Percentiles rank a stretch among this genome's conserved stretches.
These are phyloP conservation scores for Microglena sp. DNA, from an alignment of 139 green algal genomes.

Conservation along the genomic window DNA sequence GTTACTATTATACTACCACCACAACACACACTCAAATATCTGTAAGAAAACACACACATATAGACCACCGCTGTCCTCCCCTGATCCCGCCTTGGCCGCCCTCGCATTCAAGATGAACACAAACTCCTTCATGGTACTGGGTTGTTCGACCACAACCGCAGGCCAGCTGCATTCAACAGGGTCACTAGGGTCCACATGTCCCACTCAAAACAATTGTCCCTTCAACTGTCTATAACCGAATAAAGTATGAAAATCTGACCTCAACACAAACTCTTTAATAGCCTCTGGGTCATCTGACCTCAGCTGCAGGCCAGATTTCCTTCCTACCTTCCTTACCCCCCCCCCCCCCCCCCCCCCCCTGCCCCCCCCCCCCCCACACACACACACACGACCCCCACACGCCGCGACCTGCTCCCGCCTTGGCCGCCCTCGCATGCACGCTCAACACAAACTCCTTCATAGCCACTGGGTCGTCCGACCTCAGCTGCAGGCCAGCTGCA, in stretches of 20 bases:
- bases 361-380: too few relatives aligned
- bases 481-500: slow-evolving; percentile 49
- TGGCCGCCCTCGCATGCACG: slow-evolving; percentile 43
- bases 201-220: slow-evolving; percentile 40
- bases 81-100: slow-evolving; percentile 25
- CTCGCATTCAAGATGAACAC: slow-evolving; percentile 53
- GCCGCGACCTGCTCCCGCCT: slow-evolving; percentile 14
- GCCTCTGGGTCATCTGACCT: too few relatives aligned
- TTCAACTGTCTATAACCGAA: slow-evolving; percentile 11
- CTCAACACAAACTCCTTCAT: slow-evolving; percentile 75
- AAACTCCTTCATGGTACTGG: slow-evolving; percentile 68
- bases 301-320: too few relatives aligned
- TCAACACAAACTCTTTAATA: too few relatives aligned
- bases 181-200: slow-evolving; percentile 49
- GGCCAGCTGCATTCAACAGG: slow-evolving; percentile 45
- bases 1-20: too few relatives aligned
- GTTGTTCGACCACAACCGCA: slow-evolving; percentile 58
- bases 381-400: too few relatives aligned
- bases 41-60: too few relatives aligned
- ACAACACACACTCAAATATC: too few relatives aligned
- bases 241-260: too few relatives aligned
- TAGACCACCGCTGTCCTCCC: too few relatives aligned
- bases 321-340: too few relatives aligned
- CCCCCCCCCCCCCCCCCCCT: too few relatives aligned
- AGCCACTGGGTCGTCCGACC: slow-evolving; percentile 50